Percentiles rank a stretch among this genome's conserved stretches.
phyloP scores from a whole-genome alignment of 2,329 filamentous ascomycete genomes.

The Aurifilum marmelostoma region DNA sequence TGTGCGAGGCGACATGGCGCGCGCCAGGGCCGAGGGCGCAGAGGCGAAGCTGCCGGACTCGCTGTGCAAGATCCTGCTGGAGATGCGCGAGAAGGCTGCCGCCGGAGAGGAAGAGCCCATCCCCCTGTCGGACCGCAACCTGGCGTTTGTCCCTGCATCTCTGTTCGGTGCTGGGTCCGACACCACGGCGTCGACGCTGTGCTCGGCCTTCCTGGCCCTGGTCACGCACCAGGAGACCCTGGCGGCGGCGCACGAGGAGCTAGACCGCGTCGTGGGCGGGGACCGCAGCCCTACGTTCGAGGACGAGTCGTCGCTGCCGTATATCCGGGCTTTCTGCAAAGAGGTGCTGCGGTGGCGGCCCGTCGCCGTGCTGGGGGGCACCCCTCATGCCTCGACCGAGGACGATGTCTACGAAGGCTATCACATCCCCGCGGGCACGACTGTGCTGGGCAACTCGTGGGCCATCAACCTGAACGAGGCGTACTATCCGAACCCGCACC shows the following conservation, averaged over 20 bases:
- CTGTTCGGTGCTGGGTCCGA: conserved; percentile 54
- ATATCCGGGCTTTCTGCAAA: conserved; percentile 38
- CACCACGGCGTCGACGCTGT: conserved; percentile 52
- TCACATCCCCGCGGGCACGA: conserved; percentile 52
- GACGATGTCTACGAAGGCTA: conserved; percentile 54
- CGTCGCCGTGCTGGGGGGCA: conserved; percentile 46
- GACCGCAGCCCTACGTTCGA: conserved; percentile 38
- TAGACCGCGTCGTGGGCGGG: conserved; percentile 43
- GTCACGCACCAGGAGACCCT: conserved; percentile 49
- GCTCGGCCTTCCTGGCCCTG: conserved; percentile 51
- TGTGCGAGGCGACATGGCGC: conserved; percentile 44
- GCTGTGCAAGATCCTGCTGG: conserved; percentile 48
- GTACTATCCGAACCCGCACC: conserved; percentile 32
- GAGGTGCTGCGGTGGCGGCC: conserved; percentile 44
- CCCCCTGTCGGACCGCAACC: conserved; percentile 44
- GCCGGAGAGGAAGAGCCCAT: conserved; percentile 31
- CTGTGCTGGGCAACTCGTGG: conserved; percentile 43
- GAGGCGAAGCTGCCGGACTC: conserved; percentile 43
- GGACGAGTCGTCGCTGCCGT: conserved; percentile 38
- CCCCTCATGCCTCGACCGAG: conserved; percentile 51
- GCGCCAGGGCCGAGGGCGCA: conserved; percentile 37
- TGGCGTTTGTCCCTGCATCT: conserved; percentile 45
- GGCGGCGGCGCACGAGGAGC: conserved; percentile 45
- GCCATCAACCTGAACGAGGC: conserved; percentile 33
- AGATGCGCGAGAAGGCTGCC: conserved; percentile 40